phyloP scores from a whole-genome alignment of 2,329 filamentous ascomycete species.

The Allantophomopsis cytisporea region DNA sequence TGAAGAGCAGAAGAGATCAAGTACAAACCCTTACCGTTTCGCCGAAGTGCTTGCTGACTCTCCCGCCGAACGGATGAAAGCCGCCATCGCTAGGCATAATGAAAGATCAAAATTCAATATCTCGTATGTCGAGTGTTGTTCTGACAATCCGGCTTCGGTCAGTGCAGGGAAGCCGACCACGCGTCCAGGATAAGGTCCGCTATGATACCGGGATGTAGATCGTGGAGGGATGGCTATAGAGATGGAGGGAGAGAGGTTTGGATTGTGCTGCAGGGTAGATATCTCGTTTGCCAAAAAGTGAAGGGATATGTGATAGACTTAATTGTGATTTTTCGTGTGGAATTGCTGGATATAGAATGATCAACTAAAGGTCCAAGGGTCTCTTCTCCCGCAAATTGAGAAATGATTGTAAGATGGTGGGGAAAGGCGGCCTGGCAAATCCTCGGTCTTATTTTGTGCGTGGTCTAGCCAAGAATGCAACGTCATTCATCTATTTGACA shows the following conservation, averaged over 20 bases:
- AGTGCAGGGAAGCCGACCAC: neutral
- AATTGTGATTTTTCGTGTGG: too few species aligned
- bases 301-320: too few species aligned
- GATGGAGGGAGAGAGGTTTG: neutral
- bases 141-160: neutral
- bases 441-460: neutral
- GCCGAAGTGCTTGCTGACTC: constrained; percentile 34
- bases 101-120: neutral
- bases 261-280: too few species aligned
- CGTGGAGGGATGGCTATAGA: neutral
- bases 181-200: neutral
- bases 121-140: neutral
- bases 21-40: constrained; percentile 25
- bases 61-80: constrained; percentile 38
- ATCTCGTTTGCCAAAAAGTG: too few species aligned
- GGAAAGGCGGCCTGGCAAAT: neutral
- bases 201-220: neutral
- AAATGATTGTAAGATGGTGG: too few species aligned
- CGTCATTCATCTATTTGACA: too few species aligned
- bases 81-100: constrained; percentile 18
- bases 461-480: too few species aligned
- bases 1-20: too few species aligned
- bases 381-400: neutral
- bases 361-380: too few species aligned
- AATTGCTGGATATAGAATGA: too few species aligned